Evolutionary conservation across 164 flowering plant genomes (phyloP).

Genomic region (Macadamia integrifolia): DNA sequence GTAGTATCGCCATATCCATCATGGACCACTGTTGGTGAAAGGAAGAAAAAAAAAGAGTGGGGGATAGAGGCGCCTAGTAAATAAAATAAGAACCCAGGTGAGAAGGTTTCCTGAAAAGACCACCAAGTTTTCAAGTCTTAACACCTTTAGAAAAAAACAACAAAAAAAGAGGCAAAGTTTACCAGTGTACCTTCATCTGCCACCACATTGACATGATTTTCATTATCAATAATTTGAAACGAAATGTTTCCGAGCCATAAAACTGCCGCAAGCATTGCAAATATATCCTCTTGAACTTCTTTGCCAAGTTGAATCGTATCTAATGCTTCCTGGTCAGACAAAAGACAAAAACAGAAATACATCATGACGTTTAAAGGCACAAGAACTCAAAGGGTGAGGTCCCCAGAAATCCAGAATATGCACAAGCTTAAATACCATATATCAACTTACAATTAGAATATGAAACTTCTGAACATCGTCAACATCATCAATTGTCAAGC

Average conservation of each 20-base stretch:
- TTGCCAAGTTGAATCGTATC: constrained; percentile 48
- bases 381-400: background rate
- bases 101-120: no score
- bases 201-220: constrained; percentile 74
- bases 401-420: background rate
- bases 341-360: background rate
- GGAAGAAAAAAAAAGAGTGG: no score
- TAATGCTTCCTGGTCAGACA: constrained; percentile 64
- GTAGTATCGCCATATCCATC: background rate
- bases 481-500: constrained; percentile 60
- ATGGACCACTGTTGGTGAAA: background rate
- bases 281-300: constrained; percentile 68
- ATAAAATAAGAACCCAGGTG: no score
- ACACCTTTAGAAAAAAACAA: no score
- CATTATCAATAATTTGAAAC: constrained; percentile 55
- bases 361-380: constrained; percentile 2
- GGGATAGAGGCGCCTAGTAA: no score
- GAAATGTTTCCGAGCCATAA: constrained; percentile 95
- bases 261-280: constrained; percentile 77
- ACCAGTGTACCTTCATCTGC: constrained; percentile 82
- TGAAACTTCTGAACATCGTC: constrained; percentile 70
- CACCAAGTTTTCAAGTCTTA: no score
- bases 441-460: constrained; percentile 55
- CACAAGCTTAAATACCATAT: background rate
- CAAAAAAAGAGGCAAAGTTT: background rate